Base-by-base conservation (phyloP, 768 basidiomycete species). In the Lactarius deliciosus region DNA sequence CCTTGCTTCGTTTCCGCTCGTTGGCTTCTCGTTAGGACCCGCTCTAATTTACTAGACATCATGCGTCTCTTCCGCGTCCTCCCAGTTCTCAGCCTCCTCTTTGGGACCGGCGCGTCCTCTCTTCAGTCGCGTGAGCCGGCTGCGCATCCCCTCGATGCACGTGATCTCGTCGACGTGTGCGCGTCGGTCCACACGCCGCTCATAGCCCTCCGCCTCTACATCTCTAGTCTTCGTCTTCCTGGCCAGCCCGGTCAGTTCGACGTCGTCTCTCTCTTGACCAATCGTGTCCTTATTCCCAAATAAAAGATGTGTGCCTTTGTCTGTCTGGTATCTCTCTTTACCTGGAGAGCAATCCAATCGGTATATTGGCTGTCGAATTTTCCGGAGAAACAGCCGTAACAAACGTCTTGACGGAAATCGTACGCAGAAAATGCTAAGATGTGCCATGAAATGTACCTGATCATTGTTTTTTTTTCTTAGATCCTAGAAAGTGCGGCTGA, bases 231-330 rank as follows among this genome's bases (percentile, higher is more conserved):
- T 36, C 2, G 1, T 10, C 9, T 34, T 34, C 34, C 10, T 34
- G 1, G 34, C 34, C 3, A 4, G 34, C 9, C 34, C 9, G 34
- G 34, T 36, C 34, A 36, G 34, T 36, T 36, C 34, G 34, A 36
- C 10, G 34, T 36, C 34, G 10, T 2, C 34, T 36, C 34, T 11
- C 34, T 36, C 34, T 36, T 36, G 40, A 63, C 40, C 13, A 2
- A 22, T 22, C 18, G 36, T 34, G 34, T 34, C 20, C 38, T 41
- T 56, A 50, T 60, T 30, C 25, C n/a, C n/a, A n/a, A n/a, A n/a
- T 5, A 1, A 57, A 69, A 82, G 82, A 77, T 54, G 71, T 76
- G 2, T 85, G 83, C 57, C 69, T 83, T 40, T 85, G 83, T 66
- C 36, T 80, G 15, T 80, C 81, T 16, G 74, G 63, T 7, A 63